Base-by-base conservation (phyloP, 2,329 filamentous ascomycete genomes). In the Fusarium illudens region DNA sequence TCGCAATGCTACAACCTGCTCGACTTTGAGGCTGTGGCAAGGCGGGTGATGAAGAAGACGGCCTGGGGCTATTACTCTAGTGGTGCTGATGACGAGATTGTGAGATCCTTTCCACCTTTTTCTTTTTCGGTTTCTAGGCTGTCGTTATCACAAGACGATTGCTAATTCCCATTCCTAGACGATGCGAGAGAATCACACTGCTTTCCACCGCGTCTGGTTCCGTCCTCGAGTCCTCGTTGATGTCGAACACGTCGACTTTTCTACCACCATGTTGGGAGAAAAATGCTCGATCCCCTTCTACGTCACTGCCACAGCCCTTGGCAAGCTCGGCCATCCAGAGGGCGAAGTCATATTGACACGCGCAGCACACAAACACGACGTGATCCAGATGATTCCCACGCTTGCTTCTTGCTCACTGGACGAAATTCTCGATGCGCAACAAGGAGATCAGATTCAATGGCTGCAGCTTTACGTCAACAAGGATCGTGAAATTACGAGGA, bases 351-450 rank as follows among this genome's bases (percentile, higher is more conserved):
- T 97, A 10, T 86, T 99, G 58, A 98, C 96, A 1, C 87, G 89
- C 60, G 93, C 93, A 12, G 91, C 95, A 2, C 85, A 86, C 77
- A 92, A 91, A 75, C 95, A 98, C 84, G 88, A 93, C 75, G 91
- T 97, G 46, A 87, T 97, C 63, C 96, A 98, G 80, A 98, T 99
- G 95, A 98, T 99, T 67, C 96, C 96, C 2, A 98, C 96, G 6
- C 85, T 98, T 8, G 95, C 96, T 2, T 97, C 93, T 4, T 98
- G 95, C 82, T 95, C 94, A 2, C 97, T 98, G 74, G 96, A 98
- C 81, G 94, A 99, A 80, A 97, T 99, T 62, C 84, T 96, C 68
- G 95, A 97, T 79, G 95, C 94, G 20, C 87, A 86, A 34, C 60
- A 63, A 36, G 91, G 87, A 46, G 90, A 91, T 65, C 94, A 97